phyloP scores from a whole-genome alignment of 1,284 basidiomycete genomes.

The Ceratobasidium papillatum region DNA sequence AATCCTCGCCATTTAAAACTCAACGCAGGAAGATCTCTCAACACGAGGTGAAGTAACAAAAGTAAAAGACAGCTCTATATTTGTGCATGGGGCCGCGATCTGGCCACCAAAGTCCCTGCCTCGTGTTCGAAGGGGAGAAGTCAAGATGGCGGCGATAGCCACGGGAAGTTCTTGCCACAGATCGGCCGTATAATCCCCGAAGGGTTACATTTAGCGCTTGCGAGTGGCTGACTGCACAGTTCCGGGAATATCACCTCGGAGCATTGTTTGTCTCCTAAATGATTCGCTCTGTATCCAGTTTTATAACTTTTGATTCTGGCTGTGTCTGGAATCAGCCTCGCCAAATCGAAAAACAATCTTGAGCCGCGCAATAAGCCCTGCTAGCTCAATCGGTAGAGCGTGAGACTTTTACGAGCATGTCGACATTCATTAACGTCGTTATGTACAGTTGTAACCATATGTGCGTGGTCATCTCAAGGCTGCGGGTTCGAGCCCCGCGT shows the following conservation, averaged over 20 bases:
- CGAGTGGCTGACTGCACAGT: too few relatives aligned
- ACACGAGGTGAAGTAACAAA: neutral
- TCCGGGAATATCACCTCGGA: too few relatives aligned
- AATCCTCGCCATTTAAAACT: too few relatives aligned
- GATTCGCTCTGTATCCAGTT: too few relatives aligned
- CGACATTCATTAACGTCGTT: neutral
- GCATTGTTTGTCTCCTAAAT: too few relatives aligned
- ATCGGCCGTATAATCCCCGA: neutral
- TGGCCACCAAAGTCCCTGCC: neutral
- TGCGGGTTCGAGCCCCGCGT: constrained; percentile 40
- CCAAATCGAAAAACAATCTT: neutral
- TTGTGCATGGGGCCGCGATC: too few relatives aligned
- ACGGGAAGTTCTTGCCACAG: neutral
- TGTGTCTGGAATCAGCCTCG: too few relatives aligned
- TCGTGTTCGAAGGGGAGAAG: neutral
- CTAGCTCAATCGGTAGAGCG: constrained; percentile 35
- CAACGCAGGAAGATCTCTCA: too few relatives aligned
- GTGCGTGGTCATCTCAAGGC: constrained; percentile 21
- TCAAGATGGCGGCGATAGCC: neutral
- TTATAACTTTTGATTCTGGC: too few relatives aligned
- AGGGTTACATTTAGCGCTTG: neutral
- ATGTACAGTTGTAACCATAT: neutral
- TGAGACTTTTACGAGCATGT: constrained; percentile 15
- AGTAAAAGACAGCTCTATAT: neutral
- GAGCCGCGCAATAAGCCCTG: constrained; percentile 6